Evolutionary conservation across 1,284 basidiomycete species (phyloP).

Genomic region (Cutaneotrichosporon daszewskae): DNA sequence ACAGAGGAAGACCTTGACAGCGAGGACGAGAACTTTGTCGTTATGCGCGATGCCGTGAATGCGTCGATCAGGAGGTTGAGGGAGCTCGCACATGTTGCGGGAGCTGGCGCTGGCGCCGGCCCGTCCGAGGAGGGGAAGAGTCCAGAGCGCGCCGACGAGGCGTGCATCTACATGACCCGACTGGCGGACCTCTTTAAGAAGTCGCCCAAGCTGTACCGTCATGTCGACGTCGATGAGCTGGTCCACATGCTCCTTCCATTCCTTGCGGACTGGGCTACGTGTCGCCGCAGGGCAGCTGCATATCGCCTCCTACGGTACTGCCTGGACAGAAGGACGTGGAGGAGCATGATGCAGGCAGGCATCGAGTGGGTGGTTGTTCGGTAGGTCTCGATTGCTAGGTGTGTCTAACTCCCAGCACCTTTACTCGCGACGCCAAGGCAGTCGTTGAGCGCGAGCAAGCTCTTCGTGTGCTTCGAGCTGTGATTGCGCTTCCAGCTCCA

Average conservation of each 20-base stretch:
- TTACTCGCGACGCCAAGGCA: constrained; percentile 73
- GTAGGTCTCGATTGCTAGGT: constrained; percentile 48
- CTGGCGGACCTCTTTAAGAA: constrained; percentile 67
- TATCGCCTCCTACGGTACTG: constrained; percentile 82
- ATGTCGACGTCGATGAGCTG: constrained; percentile 64
- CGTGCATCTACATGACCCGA: constrained; percentile 54
- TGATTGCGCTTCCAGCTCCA: constrained; percentile 53
- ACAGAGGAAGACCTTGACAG: constrained; percentile 2
- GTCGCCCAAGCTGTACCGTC: constrained; percentile 69
- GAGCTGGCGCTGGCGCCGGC: constrained; percentile 18
- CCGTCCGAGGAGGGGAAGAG: constrained; percentile 20
- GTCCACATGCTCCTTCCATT: constrained; percentile 69
- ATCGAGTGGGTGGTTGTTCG: constrained; percentile 86
- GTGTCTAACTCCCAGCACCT: constrained; percentile 54
- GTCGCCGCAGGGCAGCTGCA: constrained; percentile 70
- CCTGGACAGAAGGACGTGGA: constrained; percentile 57
- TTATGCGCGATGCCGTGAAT: constrained; percentile 22
- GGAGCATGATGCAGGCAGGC: constrained; percentile 44
- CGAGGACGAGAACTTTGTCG: constrained; percentile 17
- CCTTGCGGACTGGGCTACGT: constrained; percentile 67
- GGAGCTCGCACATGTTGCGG: constrained; percentile 11
- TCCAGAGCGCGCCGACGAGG: constrained; percentile 26
- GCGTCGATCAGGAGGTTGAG: constrained; percentile 17
- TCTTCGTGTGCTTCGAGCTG: constrained; percentile 82
- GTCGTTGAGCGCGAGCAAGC: constrained; percentile 87